phyloP scores from a whole-genome alignment of 352 stramenopile species.

The Pythium apleroticum region DNA sequence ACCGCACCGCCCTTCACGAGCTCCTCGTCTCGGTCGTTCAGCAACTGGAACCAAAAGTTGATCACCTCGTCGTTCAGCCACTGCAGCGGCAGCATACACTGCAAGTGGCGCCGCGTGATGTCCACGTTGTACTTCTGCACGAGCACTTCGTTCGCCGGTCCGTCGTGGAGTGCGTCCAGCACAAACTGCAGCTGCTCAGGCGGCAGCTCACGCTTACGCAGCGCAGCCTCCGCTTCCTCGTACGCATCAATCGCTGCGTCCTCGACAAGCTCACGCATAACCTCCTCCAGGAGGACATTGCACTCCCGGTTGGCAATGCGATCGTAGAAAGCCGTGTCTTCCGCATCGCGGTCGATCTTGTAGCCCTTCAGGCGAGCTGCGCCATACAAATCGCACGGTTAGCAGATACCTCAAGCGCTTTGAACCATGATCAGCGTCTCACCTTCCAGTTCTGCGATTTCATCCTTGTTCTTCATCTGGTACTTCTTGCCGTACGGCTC shows the following conservation, averaged over 20 bases:
- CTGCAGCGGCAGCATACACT: constrained; percentile 60
- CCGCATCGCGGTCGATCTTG: constrained; percentile 18
- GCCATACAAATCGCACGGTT: background rate
- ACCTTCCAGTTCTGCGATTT: constrained; percentile 29
- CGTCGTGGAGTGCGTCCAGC: constrained; percentile 46
- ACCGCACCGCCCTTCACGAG: constrained; percentile 52
- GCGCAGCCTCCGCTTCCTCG: constrained; percentile 51
- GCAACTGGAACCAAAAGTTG: constrained; percentile 87
- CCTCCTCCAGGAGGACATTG: constrained; percentile 52
- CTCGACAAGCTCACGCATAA: constrained; percentile 55
- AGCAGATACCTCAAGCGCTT: too few relatives aligned
- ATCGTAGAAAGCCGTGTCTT: constrained; percentile 23
- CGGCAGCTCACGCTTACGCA: constrained; percentile 52
- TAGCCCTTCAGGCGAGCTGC: constrained; percentile 15
- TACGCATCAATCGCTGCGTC: constrained; percentile 58
- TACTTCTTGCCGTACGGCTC: constrained; percentile 29
- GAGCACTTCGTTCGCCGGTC: constrained; percentile 57
- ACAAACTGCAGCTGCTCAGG: constrained; percentile 66
- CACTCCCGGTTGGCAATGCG: constrained; percentile 13
- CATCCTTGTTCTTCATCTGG: constrained; percentile 26
- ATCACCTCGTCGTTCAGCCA: constrained; percentile 88
- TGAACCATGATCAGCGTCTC: background rate
- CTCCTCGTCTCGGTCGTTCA: constrained; percentile 65
- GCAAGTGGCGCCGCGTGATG: constrained; percentile 70
- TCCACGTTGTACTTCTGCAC: constrained; percentile 84